Conservation (phyloP, 805 yeast genomes). For the Blastobotrys peoriensis region DNA sequence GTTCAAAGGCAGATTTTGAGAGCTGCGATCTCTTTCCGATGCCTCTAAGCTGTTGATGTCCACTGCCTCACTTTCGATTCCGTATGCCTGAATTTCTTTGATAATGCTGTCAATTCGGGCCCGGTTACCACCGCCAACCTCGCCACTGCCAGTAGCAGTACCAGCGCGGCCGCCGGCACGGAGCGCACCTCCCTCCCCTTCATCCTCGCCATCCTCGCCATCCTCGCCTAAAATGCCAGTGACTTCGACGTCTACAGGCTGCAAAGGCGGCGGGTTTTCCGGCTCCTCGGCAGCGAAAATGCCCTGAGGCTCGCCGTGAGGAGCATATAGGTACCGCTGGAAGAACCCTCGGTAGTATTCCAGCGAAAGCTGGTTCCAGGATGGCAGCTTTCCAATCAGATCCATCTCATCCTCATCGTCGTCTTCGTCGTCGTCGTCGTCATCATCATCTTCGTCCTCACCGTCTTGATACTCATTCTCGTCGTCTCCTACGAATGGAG, state of each 20-base stretch:
- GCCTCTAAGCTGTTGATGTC: constrained; percentile 1
- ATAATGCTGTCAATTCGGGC: constrained; percentile 3
- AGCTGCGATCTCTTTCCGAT: neutral
- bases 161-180: neutral
- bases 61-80: constrained; percentile 2
- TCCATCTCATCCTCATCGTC: constrained; percentile 38
- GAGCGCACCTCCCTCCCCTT: neutral
- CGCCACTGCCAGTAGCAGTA: neutral
- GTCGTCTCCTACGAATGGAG: neutral
- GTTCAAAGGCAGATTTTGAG: neutral
- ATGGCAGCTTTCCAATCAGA: constrained; percentile 18
- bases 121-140: neutral
- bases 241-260: constrained; percentile 38
- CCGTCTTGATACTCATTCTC: constrained; percentile 3
- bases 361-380: constrained; percentile 13
- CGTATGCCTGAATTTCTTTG: neutral
- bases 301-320: constrained; percentile 48
- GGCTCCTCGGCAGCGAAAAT: constrained; percentile 45
- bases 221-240: constrained; percentile 11
- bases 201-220: constrained; percentile 3
- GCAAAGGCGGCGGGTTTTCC: constrained; percentile 43
- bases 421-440: constrained; percentile 27
- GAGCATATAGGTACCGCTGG: constrained; percentile 17
- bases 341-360: constrained; percentile 21
- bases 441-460: constrained; percentile 28